Percentiles rank a stretch among this genome's conserved stretches.
phyloP scores from a whole-genome alignment of 495 filamentous ascomycete genomes.

The Penicillium steckii region DNA sequence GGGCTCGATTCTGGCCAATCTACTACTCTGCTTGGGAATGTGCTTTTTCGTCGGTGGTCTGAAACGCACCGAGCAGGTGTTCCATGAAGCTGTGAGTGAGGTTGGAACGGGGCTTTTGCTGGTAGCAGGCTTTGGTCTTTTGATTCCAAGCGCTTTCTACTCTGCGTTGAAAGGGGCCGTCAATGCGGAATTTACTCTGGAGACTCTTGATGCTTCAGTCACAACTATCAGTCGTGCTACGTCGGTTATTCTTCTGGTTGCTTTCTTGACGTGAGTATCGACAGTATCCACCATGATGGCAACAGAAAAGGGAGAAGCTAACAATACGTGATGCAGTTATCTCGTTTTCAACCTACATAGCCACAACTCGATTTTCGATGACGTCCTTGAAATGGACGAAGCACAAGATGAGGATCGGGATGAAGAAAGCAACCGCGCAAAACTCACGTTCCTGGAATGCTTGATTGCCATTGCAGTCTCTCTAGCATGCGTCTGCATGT shows the following conservation, averaged over 20 bases:
- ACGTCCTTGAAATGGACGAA: constrained; percentile 70
- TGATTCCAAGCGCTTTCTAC: constrained; percentile 79
- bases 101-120: constrained; percentile 77
- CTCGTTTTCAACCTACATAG: constrained; percentile 79
- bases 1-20: constrained; percentile 76
- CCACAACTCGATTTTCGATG: constrained; percentile 77
- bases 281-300: neutral
- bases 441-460: constrained; percentile 79
- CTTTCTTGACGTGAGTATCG: constrained; percentile 58
- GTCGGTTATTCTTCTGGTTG: constrained; percentile 73
- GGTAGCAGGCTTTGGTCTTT: constrained; percentile 77
- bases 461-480: constrained; percentile 64
- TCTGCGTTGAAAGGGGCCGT: constrained; percentile 52
- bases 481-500: constrained; percentile 72
- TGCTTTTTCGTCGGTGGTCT: constrained; percentile 80
- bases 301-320: constrained; percentile 1
- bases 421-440: constrained; percentile 59
- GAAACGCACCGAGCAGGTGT: constrained; percentile 60
- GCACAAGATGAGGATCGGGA: constrained; percentile 65
- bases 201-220: constrained; percentile 47
- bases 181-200: constrained; percentile 27
- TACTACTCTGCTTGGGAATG: constrained; percentile 70
- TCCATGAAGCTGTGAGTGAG: constrained; percentile 76
- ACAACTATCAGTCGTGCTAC: constrained; percentile 72
- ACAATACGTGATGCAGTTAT: constrained; percentile 48